phyloP scores from a whole-genome alignment of 225 moss, liverwort and hornwort genomes.

The Lunularia cruciata region DNA sequence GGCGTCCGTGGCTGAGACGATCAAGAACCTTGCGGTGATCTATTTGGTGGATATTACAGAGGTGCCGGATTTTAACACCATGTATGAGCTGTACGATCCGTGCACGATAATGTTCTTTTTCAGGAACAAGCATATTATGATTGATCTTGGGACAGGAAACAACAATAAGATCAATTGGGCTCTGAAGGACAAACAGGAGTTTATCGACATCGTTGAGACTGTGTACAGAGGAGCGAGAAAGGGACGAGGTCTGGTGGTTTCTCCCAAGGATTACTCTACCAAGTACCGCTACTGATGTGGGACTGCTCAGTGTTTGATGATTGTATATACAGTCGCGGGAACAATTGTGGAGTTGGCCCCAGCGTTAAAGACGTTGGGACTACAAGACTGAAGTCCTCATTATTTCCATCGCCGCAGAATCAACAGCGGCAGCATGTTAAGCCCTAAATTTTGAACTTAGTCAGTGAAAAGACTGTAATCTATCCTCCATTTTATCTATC shows the following conservation, averaged over 20 bases:
- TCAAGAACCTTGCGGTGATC: conserved; percentile 95
- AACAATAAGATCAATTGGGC: conserved; percentile 99
- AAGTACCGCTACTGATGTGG: conserved; percentile 78
- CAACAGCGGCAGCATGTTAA: no score
- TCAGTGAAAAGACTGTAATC: no score
- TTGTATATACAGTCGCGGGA: neutral
- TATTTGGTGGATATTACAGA: conserved; percentile 90
- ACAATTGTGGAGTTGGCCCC: neutral
- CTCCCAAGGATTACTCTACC: conserved; percentile 98
- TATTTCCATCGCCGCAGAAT: no score
- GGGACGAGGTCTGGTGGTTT: conserved; percentile 94
- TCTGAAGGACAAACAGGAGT: conserved; percentile 97
- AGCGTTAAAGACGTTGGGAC: neutral
- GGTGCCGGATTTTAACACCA: conserved; percentile 98
- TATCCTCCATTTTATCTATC: no score
- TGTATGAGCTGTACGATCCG: conserved; percentile 99
- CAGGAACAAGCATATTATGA: conserved; percentile 99
- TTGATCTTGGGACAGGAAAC: conserved; percentile 97
- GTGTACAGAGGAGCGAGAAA: conserved; percentile 95
- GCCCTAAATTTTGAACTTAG: no score
- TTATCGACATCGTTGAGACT: conserved; percentile 95
- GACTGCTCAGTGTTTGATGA: neutral
- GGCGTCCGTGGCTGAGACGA: conserved; percentile 98
- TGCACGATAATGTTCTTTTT: conserved; percentile 99
- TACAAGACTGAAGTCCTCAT: neutral